Evolutionary conservation across 371 early-diverging fungal genomes (phyloP).

Genomic region (Circinella minor): DNA sequence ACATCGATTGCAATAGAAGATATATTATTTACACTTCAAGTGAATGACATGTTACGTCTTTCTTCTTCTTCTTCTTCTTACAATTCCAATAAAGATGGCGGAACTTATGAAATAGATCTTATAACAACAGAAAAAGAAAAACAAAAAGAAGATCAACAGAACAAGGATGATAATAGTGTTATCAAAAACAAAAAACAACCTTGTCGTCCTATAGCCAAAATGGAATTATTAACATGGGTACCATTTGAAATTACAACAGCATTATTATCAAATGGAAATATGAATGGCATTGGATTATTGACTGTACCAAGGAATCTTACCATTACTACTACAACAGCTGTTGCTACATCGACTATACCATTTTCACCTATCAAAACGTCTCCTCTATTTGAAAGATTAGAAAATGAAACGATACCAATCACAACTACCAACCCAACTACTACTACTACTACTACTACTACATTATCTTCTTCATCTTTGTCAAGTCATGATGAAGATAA

Average conservation of each 20-base stretch:
- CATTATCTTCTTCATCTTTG: too few species aligned
- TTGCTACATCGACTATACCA: background rate
- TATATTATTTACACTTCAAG: conserved; percentile 71
- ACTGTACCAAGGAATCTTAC: conserved; percentile 22
- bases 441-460: too few species aligned
- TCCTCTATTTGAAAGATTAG: too few species aligned
- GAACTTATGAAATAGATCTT: background rate
- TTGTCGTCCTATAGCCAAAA: conserved; percentile 9
- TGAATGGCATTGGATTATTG: conserved; percentile 11
- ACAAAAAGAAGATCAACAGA: background rate
- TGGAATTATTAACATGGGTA: conserved; percentile 24
- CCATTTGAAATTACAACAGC: conserved; percentile 18
- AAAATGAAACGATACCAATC: background rate
- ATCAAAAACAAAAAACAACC: background rate
- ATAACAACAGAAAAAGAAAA: background rate
- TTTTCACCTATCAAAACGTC: background rate
- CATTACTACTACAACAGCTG: conserved; percentile 5
- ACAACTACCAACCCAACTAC: too few species aligned
- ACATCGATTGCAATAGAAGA: conserved; percentile 79
- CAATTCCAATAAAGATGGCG: conserved; percentile 1
- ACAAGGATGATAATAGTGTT: background rate
- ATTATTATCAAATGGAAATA: background rate
- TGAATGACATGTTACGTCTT: conserved; percentile 50
- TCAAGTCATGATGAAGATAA: too few species aligned
- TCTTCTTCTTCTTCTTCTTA: too few species aligned